phyloP scores from a whole-genome alignment of 2,329 filamentous ascomycete species.

The Scytalidium lignicola region DNA sequence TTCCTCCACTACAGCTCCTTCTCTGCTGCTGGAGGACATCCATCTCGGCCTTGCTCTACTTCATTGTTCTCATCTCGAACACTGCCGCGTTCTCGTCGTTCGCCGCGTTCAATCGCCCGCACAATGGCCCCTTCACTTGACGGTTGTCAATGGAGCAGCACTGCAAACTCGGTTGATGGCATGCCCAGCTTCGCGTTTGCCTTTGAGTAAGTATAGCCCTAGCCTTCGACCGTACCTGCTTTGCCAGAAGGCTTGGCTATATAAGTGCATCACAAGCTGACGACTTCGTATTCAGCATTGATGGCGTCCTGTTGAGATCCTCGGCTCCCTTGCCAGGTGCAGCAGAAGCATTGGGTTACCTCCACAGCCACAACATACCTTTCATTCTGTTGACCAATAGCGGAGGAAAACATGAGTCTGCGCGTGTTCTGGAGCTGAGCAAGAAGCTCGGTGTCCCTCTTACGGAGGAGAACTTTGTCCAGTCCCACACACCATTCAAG shows the following conservation, averaged over 20 bases:
- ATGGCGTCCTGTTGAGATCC: slow-evolving; percentile 88
- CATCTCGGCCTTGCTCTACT: neutral
- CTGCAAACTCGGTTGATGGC: neutral
- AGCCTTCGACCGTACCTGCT: neutral
- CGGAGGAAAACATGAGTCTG: slow-evolving; percentile 76
- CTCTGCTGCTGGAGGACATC: neutral
- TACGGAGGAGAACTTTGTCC: slow-evolving; percentile 67
- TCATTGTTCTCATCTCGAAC: neutral
- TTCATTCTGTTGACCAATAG: slow-evolving; percentile 97
- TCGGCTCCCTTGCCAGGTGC: slow-evolving; percentile 76
- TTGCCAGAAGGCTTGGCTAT: neutral
- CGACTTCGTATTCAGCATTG: slow-evolving; percentile 45
- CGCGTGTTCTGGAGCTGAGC: slow-evolving; percentile 66
- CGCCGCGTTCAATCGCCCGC: neutral
- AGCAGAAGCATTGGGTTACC: slow-evolving; percentile 63
- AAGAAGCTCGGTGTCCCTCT: slow-evolving; percentile 59
- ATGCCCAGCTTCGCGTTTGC: slow-evolving; percentile 47
- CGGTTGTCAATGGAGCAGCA: neutral
- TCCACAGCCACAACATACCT: slow-evolving; percentile 71
- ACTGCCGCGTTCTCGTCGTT: neutral
- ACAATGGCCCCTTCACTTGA: neutral
- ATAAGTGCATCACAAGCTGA: slow-evolving; percentile 4
- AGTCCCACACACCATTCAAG: slow-evolving; percentile 87
- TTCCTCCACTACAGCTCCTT: neutral
- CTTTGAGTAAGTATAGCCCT: slow-evolving; percentile 41